Base-by-base conservation (phyloP, 1,284 basidiomycete species). In the Schizophyllum commune region DNA sequence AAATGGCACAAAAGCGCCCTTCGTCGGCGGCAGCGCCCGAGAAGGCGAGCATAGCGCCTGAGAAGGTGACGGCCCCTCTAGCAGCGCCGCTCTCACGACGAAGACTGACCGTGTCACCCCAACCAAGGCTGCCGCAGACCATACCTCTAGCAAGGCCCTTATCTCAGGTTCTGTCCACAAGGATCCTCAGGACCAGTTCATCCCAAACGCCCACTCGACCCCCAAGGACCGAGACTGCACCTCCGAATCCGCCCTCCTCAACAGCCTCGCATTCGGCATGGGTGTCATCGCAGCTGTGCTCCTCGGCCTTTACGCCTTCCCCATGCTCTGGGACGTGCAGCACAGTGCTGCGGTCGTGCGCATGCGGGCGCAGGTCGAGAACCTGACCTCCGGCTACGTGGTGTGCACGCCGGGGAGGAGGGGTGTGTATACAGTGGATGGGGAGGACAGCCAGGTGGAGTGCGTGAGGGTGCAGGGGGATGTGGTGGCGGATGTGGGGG, bases 341-440 rank as follows among this genome's bases (percentile, higher is more conserved):
- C 9, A 47, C 39, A 27, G 27, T 5, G 9, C 39, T 9, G 39
- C 39, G 13, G 9, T 47, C 39, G 39, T 47, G 39, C 39, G 39
- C 8, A 47, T 17, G 39, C 39, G 39, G 9, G 17, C 2, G 3
- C 39, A 47, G 39, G 17, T 47, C 2, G 39, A 47, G 4, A 3
- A 2, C 4, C 39, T 47, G 13, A 13, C 39, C 39, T 47, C 39
- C 2, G 9, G 13, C 0, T 89, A 88, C 67, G 84, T 81, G 2
- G 66, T 90, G 11, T 90, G 88, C 69, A 83, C 86, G 27, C 75
- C 68, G 57, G 73, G 79, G 21, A 77, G 77, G 22, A 65, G 74
- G 54, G 73, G 74, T 52, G 78, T 89, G 57, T 87, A 88, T 64
- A 86, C 83, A 11, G 84, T 88, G 17, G 84, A 89, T 68, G 70